phyloP scores from a whole-genome alignment of 2,329 filamentous ascomycete species.

The Parafenestella ontariensis region DNA sequence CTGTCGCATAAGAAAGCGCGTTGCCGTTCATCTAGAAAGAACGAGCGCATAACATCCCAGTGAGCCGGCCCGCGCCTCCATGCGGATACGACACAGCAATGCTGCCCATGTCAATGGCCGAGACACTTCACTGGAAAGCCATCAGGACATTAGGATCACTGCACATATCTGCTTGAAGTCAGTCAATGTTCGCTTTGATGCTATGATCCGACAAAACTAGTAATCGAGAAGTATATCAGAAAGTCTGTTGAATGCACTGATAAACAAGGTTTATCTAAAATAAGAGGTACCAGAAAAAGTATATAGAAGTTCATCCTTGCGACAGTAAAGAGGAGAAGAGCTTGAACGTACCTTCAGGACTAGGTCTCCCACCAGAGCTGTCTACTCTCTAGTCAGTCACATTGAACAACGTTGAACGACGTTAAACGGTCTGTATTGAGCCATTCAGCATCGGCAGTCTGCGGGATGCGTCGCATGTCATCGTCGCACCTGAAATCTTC shows the following conservation, averaged over 20 bases:
- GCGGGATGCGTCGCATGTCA: neutral
- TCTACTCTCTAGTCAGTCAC: no score
- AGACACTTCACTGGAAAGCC: no score
- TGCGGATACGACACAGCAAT: neutral
- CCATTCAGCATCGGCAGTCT: constrained; percentile 1
- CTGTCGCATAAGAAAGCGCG: neutral
- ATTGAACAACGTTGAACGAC: no score
- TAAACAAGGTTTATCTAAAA: constrained; percentile 50
- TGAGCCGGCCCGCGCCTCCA: neutral
- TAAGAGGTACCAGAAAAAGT: constrained; percentile 86
- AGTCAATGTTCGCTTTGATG: constrained; percentile 10
- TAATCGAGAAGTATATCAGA: constrained; percentile 34
- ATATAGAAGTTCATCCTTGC: constrained; percentile 30
- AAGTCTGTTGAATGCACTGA: constrained; percentile 47
- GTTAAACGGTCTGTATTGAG: no score
- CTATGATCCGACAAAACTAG: constrained; percentile 2
- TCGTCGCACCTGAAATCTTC: neutral
- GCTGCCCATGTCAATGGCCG: no score
- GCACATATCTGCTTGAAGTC: constrained; percentile 7
- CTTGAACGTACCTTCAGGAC: constrained; percentile 44
- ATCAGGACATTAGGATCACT: neutral
- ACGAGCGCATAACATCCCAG: neutral
- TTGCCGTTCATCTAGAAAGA: no score
- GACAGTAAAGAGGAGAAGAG: neutral
- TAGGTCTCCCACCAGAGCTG: no score